phyloP scores from a whole-genome alignment of 345 rosid species.

The Salix brachista region DNA sequence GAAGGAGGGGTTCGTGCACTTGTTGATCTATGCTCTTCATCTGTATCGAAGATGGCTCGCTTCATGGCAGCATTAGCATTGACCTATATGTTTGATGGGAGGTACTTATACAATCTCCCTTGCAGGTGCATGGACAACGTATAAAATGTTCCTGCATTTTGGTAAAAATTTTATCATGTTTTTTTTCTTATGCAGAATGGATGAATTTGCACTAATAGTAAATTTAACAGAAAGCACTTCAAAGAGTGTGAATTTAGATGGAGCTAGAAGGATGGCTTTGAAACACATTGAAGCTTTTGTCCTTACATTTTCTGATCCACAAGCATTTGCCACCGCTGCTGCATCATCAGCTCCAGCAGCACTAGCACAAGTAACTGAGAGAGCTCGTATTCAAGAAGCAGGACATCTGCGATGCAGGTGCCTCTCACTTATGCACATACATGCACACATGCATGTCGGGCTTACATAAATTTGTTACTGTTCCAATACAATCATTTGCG shows the following conservation, averaged over 20 bases:
- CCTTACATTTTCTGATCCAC: constrained; percentile 26
- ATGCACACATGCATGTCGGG: not conserved
- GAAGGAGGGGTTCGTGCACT: constrained; percentile 41
- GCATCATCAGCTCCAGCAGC: constrained; percentile 25
- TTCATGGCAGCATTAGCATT: constrained; percentile 44
- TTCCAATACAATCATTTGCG: not conserved
- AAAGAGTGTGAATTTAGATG: constrained; percentile 18
- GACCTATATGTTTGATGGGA: constrained; percentile 39
- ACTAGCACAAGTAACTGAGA: constrained; percentile 28
- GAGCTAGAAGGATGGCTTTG: constrained; percentile 28
- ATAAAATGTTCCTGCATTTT: not conserved
- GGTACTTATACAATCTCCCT: constrained; percentile 10
- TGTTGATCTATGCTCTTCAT: constrained; percentile 34
- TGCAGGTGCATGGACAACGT: not conserved
- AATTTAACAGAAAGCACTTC: constrained; percentile 15
- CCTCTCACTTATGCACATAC: not conserved
- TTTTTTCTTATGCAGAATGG: constrained; percentile 30
- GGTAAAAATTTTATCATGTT: not conserved
- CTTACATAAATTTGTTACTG: not conserved
- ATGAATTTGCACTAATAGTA: constrained; percentile 18
- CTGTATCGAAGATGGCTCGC: constrained; percentile 45
- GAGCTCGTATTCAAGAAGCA: constrained; percentile 30
- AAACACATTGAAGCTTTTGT: constrained; percentile 31
- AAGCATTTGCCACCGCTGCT: constrained; percentile 11
- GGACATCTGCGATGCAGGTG: constrained; percentile 46